These are phyloP conservation scores for Thalassiosira sp. DNA, from an alignment of 352 stramenopile genomes.

Conservation along the genomic window DNA sequence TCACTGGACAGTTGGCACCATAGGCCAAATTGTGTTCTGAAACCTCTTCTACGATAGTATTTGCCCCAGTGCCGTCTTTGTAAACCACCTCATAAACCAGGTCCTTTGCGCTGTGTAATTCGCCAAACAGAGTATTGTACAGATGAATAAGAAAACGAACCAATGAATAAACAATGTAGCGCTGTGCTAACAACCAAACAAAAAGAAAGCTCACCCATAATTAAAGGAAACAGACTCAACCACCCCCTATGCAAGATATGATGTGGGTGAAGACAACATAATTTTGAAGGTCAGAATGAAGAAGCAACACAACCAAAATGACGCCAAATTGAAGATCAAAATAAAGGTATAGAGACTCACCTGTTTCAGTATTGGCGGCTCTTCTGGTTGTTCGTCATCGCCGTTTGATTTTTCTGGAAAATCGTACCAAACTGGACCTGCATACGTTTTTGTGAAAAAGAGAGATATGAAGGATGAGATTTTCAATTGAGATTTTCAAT, in stretches of 20 bases:
- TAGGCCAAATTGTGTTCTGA: slow-evolving; percentile 19
- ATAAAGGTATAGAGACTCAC: neutral
- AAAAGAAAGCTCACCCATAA: neutral
- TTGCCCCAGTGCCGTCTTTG: neutral
- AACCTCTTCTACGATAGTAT: slow-evolving; percentile 19
- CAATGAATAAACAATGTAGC: neutral
- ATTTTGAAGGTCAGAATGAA: neutral
- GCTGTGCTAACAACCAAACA: too few relatives aligned
- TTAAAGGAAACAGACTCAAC: slow-evolving; percentile 9
- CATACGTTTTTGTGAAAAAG: too few relatives aligned
- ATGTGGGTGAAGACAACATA: neutral
- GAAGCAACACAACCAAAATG: neutral
- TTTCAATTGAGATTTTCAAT: too few relatives aligned
- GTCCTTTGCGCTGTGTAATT: slow-evolving; percentile 5
- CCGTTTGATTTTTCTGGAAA: neutral
- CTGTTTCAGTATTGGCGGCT: slow-evolving; percentile 10
- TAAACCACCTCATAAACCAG: slow-evolving; percentile 14
- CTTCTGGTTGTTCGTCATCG: neutral
- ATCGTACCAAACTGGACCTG: slow-evolving; percentile 13
- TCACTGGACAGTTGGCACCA: slow-evolving; percentile 29
- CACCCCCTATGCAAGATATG: neutral
- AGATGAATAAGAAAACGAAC: neutral
- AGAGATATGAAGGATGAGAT: too few relatives aligned
- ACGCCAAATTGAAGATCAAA: neutral
- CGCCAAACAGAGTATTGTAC: too few relatives aligned